Evolutionary conservation across 2,329 filamentous ascomycete species (phyloP).

Genomic region (Emergomyces pasteurianus): DNA sequence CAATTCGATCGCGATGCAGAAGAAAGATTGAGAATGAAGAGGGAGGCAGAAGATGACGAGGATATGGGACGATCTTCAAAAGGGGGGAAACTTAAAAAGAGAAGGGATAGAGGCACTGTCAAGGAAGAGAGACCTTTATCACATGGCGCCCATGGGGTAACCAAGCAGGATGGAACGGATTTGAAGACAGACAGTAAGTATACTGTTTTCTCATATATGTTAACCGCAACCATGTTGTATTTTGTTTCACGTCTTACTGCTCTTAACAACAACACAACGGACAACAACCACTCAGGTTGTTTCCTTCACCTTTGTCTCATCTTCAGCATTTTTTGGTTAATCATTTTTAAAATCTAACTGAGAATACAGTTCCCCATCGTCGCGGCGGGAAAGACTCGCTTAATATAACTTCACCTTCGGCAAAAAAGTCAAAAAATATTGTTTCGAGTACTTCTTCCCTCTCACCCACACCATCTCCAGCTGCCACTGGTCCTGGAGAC

Average conservation of each 20-base stretch:
- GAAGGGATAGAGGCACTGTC: constrained; percentile 55
- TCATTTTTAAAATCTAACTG: neutral
- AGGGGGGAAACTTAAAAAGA: constrained; percentile 60
- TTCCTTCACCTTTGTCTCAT: neutral
- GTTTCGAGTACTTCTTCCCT: constrained; percentile 27
- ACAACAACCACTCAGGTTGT: neutral
- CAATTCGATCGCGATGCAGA: constrained; percentile 36
- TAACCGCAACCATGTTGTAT: neutral
- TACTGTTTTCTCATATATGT: neutral
- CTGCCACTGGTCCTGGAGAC: constrained; percentile 40
- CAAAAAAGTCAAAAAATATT: constrained; percentile 28
- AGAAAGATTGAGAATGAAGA: constrained; percentile 37
- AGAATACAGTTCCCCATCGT: constrained; percentile 5
- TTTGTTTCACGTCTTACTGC: neutral
- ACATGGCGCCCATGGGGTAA: constrained; percentile 51
- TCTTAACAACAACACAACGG: neutral
- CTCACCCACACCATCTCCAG: constrained; percentile 28
- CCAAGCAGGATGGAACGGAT: constrained; percentile 52
- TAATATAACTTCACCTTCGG: constrained; percentile 24
- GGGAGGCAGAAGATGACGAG: constrained; percentile 34
- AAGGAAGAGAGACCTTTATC: constrained; percentile 49
- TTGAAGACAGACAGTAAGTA: constrained; percentile 44
- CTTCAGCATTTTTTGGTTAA: neutral
- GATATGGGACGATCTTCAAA: constrained; percentile 38
- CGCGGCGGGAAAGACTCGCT: constrained; percentile 9